Evolutionary conservation across 495 filamentous ascomycete species (phyloP).

Genomic region (Acidomyces sp.): DNA sequence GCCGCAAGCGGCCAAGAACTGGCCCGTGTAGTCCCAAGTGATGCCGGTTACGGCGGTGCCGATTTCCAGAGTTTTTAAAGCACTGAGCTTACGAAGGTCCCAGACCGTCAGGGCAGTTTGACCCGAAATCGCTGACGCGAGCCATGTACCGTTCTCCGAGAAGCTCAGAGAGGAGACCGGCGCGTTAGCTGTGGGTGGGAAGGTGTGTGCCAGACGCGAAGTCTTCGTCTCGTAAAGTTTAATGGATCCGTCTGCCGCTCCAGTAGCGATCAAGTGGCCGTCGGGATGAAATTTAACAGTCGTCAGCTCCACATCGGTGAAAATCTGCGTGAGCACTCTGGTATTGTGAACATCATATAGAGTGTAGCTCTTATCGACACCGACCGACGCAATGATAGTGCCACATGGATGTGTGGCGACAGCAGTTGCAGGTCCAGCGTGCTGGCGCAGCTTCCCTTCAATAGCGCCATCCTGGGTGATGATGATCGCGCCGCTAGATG

Average conservation of each 20-base stretch:
- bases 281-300: constrained; percentile 86
- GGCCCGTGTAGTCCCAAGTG: constrained; percentile 87
- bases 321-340: constrained; percentile 59
- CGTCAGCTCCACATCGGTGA: constrained; percentile 65
- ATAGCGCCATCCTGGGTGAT: constrained; percentile 55
- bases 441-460: constrained; percentile 52
- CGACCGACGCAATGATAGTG: constrained; percentile 74
- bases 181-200: constrained; percentile 36
- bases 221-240: constrained; percentile 75
- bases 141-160: constrained; percentile 95
- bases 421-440: constrained; percentile 67
- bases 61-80: constrained; percentile 68
- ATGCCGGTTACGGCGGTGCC: constrained; percentile 60
- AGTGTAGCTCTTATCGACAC: constrained; percentile 83
- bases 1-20: constrained; percentile 76
- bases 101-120: constrained; percentile 70
- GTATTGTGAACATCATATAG: constrained; percentile 67
- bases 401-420: constrained; percentile 74
- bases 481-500: constrained; percentile 62
- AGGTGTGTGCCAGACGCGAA: constrained; percentile 56
- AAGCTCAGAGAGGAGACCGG: constrained; percentile 66
- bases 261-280: constrained; percentile 81
- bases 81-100: constrained; percentile 72
- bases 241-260: constrained; percentile 61
- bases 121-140: constrained; percentile 62